phyloP scores from a whole-genome alignment of 495 filamentous ascomycete species.

The Lasiosphaeriaceae sp. region DNA sequence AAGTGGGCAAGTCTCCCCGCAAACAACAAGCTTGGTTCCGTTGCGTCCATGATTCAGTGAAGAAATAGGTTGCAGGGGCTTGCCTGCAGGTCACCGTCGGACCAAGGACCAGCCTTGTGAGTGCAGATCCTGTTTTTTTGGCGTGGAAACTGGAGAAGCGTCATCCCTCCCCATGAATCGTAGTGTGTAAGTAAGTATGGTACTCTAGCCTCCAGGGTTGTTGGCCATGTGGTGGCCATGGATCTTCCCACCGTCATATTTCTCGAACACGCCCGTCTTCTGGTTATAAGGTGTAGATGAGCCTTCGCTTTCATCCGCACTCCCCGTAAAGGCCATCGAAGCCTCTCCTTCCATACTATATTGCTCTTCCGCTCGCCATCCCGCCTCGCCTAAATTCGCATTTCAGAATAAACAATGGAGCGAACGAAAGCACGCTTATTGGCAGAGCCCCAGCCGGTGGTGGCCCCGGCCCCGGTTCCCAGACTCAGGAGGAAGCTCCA shows the following conservation, averaged over 20 bases:
- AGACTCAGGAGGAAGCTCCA: constrained; percentile 41
- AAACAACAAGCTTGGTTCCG: not conserved
- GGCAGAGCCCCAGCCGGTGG: constrained; percentile 14
- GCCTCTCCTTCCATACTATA: constrained; percentile 19
- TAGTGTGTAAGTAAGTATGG: not conserved
- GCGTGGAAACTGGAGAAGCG: not conserved
- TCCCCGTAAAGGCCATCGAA: constrained; percentile 6
- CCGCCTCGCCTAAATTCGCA: constrained; percentile 17
- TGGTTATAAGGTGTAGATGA: constrained; percentile 22
- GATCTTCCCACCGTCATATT: constrained; percentile 32
- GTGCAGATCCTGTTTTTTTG: not conserved
- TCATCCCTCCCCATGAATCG: not conserved
- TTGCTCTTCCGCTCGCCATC: constrained; percentile 12
- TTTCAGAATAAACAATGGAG: constrained; percentile 31
- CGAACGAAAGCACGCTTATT: constrained; percentile 25
- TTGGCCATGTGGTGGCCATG: not conserved
- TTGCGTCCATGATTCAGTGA: constrained; percentile 5
- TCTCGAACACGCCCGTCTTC: constrained; percentile 18
- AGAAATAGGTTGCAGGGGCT: not conserved
- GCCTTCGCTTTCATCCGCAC: constrained; percentile 15
- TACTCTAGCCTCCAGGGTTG: not conserved
- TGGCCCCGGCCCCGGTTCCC: constrained; percentile 23
- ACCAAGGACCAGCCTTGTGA: constrained; percentile 1
- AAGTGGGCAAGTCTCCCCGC: constrained; percentile 2
- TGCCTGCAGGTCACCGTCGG: constrained; percentile 4